phyloP scores from a whole-genome alignment of 768 basidiomycete species.

The Mycena epipterygia region DNA sequence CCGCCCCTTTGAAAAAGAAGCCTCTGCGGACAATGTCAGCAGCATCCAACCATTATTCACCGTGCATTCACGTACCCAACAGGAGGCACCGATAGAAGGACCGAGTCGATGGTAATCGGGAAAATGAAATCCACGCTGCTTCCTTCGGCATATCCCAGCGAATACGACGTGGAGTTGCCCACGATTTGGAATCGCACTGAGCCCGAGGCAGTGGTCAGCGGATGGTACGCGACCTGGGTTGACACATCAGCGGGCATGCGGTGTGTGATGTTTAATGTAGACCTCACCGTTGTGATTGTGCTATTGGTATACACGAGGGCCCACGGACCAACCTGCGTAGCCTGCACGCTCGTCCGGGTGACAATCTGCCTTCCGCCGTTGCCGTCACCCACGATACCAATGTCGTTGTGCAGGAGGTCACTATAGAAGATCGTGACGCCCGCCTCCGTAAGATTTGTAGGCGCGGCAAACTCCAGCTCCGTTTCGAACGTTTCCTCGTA shows the following conservation, averaged over 20 bases:
- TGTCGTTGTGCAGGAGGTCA: slow-evolving; percentile 54
- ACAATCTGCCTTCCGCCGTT: slow-evolving; percentile 42
- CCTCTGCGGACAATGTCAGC: slow-evolving; percentile 38
- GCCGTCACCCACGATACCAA: slow-evolving; percentile 47
- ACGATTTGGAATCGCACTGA: slow-evolving; percentile 48
- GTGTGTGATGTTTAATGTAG: not conserved
- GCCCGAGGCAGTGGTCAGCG: slow-evolving; percentile 36
- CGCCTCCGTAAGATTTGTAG: slow-evolving; percentile 51
- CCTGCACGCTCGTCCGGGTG: slow-evolving; percentile 46
- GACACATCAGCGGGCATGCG: not conserved
- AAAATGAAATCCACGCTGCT: slow-evolving; percentile 39
- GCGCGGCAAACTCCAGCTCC: slow-evolving; percentile 47
- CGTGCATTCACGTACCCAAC: slow-evolving; percentile 43
- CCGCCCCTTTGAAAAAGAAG: slow-evolving; percentile 54
- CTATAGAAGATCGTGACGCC: slow-evolving; percentile 54
- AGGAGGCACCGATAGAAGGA: slow-evolving; percentile 48
- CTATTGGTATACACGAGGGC: slow-evolving; percentile 24
- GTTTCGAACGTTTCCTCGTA: slow-evolving; percentile 56
- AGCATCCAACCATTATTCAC: not conserved
- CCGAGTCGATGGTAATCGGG: slow-evolving; percentile 48
- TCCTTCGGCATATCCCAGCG: slow-evolving; percentile 51
- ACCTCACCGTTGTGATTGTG: slow-evolving; percentile 43
- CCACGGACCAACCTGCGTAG: slow-evolving; percentile 48
- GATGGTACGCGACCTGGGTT: slow-evolving; percentile 35
- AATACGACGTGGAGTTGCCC: slow-evolving; percentile 47